Percentiles rank a stretch among this genome's conserved stretches.
Evolutionary conservation across 106 monocot genomes (phyloP).

Genomic region (Dactylorhiza incarnata): DNA sequence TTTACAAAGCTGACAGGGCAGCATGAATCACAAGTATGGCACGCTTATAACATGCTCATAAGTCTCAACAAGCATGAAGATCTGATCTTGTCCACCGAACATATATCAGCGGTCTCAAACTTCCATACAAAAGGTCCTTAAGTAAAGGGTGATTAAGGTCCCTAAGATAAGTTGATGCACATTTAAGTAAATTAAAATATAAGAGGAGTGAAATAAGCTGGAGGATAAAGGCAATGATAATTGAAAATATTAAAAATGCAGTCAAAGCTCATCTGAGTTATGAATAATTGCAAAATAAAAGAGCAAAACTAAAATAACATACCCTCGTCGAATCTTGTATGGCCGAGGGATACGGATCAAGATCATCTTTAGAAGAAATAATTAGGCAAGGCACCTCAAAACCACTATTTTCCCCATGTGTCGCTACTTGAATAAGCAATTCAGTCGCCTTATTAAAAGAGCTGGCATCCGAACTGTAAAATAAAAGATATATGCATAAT

Average conservation of each 20-base stretch:
- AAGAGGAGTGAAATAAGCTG: not conserved
- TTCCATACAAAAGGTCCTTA: no score
- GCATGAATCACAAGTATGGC: no score
- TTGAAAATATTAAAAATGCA: not conserved
- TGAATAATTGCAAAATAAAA: not conserved
- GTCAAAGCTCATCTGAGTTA: not conserved
- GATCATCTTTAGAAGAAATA: conserved; percentile 90
- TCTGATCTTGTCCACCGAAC: no score
- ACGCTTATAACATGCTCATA: no score
- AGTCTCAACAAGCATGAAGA: no score
- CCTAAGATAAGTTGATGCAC: not conserved
- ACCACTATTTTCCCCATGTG: conserved; percentile 77
- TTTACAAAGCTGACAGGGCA: no score
- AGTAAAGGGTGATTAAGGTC: no score
- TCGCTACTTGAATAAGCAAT: conserved; percentile 71
- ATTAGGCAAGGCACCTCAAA: conserved; percentile 94
- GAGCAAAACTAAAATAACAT: conserved; percentile 9
- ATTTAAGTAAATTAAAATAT: not conserved
- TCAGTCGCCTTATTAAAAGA: conserved; percentile 76
- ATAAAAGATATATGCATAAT: no score
- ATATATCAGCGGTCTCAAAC: no score
- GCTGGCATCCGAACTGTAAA: conserved; percentile 74
- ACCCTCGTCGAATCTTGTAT: conserved; percentile 88
- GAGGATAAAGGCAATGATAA: not conserved
- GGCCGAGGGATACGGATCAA: conserved; percentile 66